Evolutionary conservation across 2,329 filamentous ascomycete genomes (phyloP), one percentile per base, ranked within the genome.

Genomic region (Stagonosporopsis tanaceti): DNA sequence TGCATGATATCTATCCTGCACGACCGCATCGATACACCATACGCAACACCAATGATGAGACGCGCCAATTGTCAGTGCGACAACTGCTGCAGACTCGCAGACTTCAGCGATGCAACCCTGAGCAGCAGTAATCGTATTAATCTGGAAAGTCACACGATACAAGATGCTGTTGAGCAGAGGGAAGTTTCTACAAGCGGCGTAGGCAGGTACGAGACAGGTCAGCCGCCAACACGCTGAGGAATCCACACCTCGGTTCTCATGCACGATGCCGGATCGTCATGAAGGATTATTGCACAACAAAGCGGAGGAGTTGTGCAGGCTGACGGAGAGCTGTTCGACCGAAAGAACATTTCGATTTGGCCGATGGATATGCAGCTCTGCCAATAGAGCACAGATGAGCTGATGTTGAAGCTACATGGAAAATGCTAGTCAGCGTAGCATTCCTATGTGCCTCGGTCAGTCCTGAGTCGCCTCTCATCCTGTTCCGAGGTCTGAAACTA

Each of bases 221-320:
- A 53, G 48, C 44, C 54, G 48, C 54, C 25, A 45, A 57, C 39
- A 34, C 54, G 54, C 54, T 40, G 38, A 20, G 24, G 34, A 35
- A 28, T 32, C 25, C 39, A 32, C n/a, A 27, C 22, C 15, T 51
- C 20, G 15, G 24, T 17, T 38, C 17, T 17, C n/a, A 53, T 48
- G 54, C 54, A 50, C 25, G 24, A 51, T 8, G 37, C 14, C 50
- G 30, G 32, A 47, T 47, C 27, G 17, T 37, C 28, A 11, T 20
- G 8, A 17, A 34, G 20, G 12, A 46, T 46, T 39, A 12, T 27
- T 46, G 17, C 35, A 39, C 14, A 30, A 44, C 24, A 7, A 34
- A 35, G n/a, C 15, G 20, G 6, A 6, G 25, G 7, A 41, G 12
- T 48, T 39, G 32, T 44, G 48, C 54, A 44, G 3, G n/a, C 6